These are phyloP conservation scores for Leccinellum albellum DNA, from an alignment of 768 basidiomycete species.

Conservation along the genomic window DNA sequence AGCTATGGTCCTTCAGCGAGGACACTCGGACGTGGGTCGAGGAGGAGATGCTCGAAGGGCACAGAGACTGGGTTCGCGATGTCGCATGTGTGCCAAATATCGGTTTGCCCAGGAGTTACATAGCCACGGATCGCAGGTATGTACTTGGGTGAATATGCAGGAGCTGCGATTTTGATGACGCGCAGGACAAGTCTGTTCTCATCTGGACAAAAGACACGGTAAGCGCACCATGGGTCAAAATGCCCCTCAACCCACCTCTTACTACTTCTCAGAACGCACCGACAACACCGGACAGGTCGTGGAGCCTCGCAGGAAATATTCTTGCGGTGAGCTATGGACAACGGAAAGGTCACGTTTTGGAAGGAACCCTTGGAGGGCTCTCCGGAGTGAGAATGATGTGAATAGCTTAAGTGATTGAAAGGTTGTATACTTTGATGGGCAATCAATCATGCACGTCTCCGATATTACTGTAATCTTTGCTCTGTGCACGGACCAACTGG, in stretches of 20 bases:
- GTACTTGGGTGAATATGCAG: conserved; percentile 8
- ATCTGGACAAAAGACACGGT: conserved; percentile 89
- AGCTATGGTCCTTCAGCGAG: conserved; percentile 89
- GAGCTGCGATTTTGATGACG: neutral
- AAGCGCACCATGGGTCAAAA: conserved; percentile 73
- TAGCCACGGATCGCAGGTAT: conserved; percentile 88
- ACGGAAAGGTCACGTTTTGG: conserved; percentile 97
- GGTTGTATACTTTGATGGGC: too few relatives aligned
- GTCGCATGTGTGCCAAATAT: conserved; percentile 99
- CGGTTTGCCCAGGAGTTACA: conserved; percentile 89
- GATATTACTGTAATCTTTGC: too few relatives aligned
- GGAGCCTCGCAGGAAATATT: conserved; percentile 95
- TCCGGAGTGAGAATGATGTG: conserved; percentile 97
- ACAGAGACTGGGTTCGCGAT: conserved; percentile 97
- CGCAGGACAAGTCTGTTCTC: conserved; percentile 75
- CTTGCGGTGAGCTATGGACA: conserved; percentile 95
- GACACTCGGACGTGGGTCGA: conserved; percentile 86
- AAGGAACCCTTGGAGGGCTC: conserved; percentile 93
- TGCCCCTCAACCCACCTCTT: conserved; percentile 68
- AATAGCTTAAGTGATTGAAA: conserved; percentile 69
- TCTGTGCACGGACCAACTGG: too few relatives aligned
- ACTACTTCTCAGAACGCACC: conserved; percentile 42
- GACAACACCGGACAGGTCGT: conserved; percentile 69
- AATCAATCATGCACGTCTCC: too few relatives aligned
- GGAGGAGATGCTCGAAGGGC: conserved; percentile 87